A percentile compares a stretch with the other conserved stretches of the same genome.
These are phyloP conservation scores for Eugenia klotzschiana DNA, from an alignment of 441 rosid genomes.

Conservation along the genomic window DNA sequence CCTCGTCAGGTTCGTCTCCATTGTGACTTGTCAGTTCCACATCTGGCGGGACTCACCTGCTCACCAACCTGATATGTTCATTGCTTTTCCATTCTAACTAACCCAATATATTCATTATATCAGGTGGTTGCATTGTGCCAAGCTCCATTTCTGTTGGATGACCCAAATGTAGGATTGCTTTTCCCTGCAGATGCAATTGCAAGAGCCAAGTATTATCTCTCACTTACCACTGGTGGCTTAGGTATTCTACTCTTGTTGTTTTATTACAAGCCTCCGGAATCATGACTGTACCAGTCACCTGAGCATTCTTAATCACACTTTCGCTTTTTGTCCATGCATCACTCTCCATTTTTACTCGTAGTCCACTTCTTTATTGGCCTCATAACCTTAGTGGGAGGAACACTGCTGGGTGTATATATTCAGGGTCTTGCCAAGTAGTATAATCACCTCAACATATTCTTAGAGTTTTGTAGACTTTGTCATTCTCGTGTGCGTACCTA, in stretches of 20 bases:
- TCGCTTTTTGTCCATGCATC: background rate
- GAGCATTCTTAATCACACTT: background rate
- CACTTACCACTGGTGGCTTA: conserved; percentile 72
- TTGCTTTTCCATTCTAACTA: conserved; percentile 2
- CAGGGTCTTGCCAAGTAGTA: background rate
- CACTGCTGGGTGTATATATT: background rate
- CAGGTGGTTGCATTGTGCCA: conserved; percentile 96
- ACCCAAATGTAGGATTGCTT: conserved; percentile 76
- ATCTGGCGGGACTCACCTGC: background rate
- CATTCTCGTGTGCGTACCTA: background rate
- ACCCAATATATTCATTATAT: conserved; percentile 1
- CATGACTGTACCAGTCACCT: background rate
- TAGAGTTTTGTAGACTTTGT: background rate
- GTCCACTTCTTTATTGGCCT: background rate
- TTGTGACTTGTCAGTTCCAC: background rate
- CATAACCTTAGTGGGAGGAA: background rate
- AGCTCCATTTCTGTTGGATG: conserved; percentile 91
- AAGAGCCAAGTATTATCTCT: conserved; percentile 81
- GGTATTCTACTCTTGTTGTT: conserved; percentile 26
- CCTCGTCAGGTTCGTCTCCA: conserved; percentile 61
- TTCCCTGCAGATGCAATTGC: conserved; percentile 97
- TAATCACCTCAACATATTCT: background rate
- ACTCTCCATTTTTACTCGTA: background rate
- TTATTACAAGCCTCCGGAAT: background rate
- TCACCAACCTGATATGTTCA: background rate